Evolutionary conservation across 75 land plant species (phyloP), one percentile per base, ranked within the genome.

Genomic region (Isoetes taiwanensis): DNA sequence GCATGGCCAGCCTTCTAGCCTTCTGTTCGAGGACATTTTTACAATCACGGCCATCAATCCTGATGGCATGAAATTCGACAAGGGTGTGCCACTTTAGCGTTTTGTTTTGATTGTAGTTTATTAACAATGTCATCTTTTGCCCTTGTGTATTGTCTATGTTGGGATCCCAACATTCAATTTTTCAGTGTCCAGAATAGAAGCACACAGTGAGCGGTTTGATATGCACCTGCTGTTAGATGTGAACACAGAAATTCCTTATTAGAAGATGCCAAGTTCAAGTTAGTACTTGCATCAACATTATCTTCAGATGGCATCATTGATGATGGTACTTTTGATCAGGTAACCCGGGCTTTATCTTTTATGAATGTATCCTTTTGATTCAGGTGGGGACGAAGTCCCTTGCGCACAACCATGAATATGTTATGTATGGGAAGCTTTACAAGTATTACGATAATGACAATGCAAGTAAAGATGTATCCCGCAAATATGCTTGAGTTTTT

Each of bases 381-480:
- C 73, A 83, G 89, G 76, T 68, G 32, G 56, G 59, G 28, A 64
- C 72, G 28, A 80, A 79, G 52, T 62, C 88, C 35, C 79, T 91
- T 28, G 95, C 95, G 5, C 94, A 91, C 67, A 81, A 78, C 39
- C 86, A 64, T 61, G 97, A 91, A 50, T 91, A 87, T 59, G 80
- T 87, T 11, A 86, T 91, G 94, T 86, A 86, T 68, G 97, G 97
- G 38, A 87, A 83, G 66, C 72, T 87, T 24, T 91, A 76, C 67
- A 83, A 73, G 54, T 65, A 90, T 19, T 56, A 79, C 28, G 97
- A 91, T 32, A 69, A 71, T 19, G 78, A 72, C 4, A 54, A 14
- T 1, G 24, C 1, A 29, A 17, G 24, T 19, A 8, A 8, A 24
- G 17, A 23, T 37, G 42, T 16, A 32, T 14, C 24, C 30, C 23